phyloP scores from a whole-genome alignment of 108 stramenopile species.

The Fistulifera solaris region DNA sequence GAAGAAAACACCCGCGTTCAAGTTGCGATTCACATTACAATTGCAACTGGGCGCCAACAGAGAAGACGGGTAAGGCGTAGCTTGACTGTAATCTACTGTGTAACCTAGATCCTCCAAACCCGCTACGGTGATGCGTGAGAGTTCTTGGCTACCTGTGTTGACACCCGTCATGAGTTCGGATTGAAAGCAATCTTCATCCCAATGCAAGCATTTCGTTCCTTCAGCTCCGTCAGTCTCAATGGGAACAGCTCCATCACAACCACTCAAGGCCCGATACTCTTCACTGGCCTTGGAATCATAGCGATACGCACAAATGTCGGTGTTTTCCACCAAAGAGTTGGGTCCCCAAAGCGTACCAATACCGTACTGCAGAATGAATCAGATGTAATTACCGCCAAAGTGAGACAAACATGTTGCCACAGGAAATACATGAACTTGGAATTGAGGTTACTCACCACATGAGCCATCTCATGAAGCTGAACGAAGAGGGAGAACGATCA shows the following conservation, averaged over 20 bases:
- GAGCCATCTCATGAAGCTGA: slow-evolving; percentile 1
- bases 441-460: neutral
- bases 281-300: neutral
- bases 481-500: neutral
- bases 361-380: neutral
- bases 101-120: slow-evolving; percentile 5
- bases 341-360: neutral
- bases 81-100: slow-evolving; percentile 3
- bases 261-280: slow-evolving; percentile 1
- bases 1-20: no score
- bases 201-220: slow-evolving; percentile 24
- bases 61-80: neutral
- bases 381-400: neutral
- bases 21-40: no score
- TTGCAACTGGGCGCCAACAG: no score
- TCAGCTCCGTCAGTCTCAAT: slow-evolving; percentile 18
- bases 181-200: slow-evolving; percentile 24
- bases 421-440: neutral
- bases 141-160: neutral
- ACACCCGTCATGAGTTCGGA: slow-evolving; percentile 32
- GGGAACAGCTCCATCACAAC: slow-evolving; percentile 7
- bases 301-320: neutral
- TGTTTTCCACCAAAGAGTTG: neutral
- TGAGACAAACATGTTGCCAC: neutral
- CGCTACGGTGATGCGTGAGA: slow-evolving; percentile 5